Percentiles rank a stretch among this genome's conserved stretches.
These are phyloP conservation scores for Termitomyces sp. DNA, from an alignment of 768 basidiomycete species.

Conservation along the genomic window DNA sequence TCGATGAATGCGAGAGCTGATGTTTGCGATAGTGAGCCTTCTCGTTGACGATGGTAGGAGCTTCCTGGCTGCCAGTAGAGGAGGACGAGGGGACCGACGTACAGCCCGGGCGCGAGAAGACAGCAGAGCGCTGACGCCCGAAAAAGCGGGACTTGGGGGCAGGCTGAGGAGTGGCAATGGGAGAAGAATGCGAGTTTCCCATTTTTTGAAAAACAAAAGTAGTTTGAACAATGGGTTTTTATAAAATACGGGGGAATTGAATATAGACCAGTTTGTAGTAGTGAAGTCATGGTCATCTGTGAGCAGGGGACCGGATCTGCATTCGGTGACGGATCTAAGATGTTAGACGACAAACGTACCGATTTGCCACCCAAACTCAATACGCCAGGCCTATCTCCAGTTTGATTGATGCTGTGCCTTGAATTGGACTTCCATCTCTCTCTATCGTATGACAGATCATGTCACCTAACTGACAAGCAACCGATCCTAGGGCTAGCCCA, in stretches of 20 bases:
- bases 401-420: background rate
- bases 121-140: conserved; percentile 29
- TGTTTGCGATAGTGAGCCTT: conserved; percentile 21
- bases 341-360: background rate
- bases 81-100: conserved; percentile 31
- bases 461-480: conserved; percentile 12
- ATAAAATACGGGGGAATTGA: conserved; percentile 7
- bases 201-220: conserved; percentile 15
- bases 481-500: too few relatives aligned
- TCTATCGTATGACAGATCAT: conserved; percentile 13
- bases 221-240: background rate
- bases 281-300: conserved; percentile 10
- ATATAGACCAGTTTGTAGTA: conserved; percentile 11
- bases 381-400: background rate
- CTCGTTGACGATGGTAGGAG: conserved; percentile 30
- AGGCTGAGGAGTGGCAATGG: conserved; percentile 4
- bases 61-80: conserved; percentile 36
- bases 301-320: background rate
- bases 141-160: conserved; percentile 16
- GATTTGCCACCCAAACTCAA: conserved; percentile 16
- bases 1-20: conserved; percentile 19
- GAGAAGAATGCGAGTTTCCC: conserved; percentile 29
- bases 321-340: conserved; percentile 7
- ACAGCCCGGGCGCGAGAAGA: conserved; percentile 38
- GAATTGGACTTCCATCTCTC: background rate